Base-by-base conservation (phyloP, 768 basidiomycete species). In the Leccinellum albellum region DNA sequence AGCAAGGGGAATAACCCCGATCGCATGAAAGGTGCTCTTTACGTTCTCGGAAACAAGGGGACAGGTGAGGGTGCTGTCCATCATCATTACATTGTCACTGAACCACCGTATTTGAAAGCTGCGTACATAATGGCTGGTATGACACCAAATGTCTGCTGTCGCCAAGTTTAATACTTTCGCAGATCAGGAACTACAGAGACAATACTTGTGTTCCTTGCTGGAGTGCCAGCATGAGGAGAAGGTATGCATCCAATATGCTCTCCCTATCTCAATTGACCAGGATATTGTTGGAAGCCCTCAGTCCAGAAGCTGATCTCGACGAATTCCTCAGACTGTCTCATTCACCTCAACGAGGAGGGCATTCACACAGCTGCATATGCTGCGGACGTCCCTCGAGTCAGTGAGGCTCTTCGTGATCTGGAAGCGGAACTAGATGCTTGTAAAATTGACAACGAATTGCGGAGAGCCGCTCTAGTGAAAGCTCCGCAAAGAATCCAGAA, bases 11-110 rank as follows among this genome's bases (percentile, higher is more conserved):
- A 82, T 56, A 92, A 95, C 66, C 89, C 93, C 10, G 94, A 98
- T 71, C 81, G 88, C 24, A 95, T 97, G 86, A 98, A 98, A 74
- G 96, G 96, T 8, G 93, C 92, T 17, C 76, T 96, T 40, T 94
- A 94, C 68, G 78, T 90, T 20, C 72, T 91, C 10, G 84, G 84
- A 75, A 85, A 87, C 64, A 89, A 88, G 70, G 85, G 82, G 29
- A 85, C 79, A 53, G 80, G 88, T 88, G 59, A 45, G 82, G 63
- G 61, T 13, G 51, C 4, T 50, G 33, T 54, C 3, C 57, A 20
- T 47, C 17, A 20, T 17, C 47, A 48, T 7, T 53, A 32, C 54
- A 23, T 33, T 29, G 12, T 31, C 23, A 29, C 59, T 56, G 14
- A 67, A 50, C 64, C 20, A 20, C 21, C 9, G 13, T 23, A 26